Conservation (phyloP, 2,329 filamentous ascomycete species). For the Botryotinia globosa region DNA sequence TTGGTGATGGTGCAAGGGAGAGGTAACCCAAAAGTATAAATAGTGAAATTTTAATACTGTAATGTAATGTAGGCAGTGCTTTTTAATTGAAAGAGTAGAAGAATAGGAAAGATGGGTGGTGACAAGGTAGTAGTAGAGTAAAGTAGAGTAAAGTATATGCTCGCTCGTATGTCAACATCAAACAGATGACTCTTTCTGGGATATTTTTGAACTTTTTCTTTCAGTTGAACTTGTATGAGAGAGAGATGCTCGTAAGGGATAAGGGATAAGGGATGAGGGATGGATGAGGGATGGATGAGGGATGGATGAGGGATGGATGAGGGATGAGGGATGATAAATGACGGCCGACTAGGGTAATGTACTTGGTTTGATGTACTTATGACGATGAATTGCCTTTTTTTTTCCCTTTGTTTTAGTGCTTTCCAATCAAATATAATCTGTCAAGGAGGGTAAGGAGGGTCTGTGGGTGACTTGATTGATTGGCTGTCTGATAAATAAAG, state of each 20-base stretch:
- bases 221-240: background rate
- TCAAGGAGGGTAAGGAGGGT: background rate
- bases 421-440: background rate
- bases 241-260: background rate
- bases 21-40: background rate
- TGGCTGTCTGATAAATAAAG: background rate
- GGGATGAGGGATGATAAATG: background rate
- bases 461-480: background rate
- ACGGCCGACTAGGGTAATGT: background rate
- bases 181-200: background rate
- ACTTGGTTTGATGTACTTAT: background rate
- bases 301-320: background rate
- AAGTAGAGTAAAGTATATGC: too few relatives aligned
- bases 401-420: background rate
- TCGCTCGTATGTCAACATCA: background rate
- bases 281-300: background rate
- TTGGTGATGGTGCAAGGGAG: background rate
- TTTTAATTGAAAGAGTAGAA: background rate
- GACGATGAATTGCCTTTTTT: background rate
- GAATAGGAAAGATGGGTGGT: background rate
- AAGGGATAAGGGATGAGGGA: background rate
- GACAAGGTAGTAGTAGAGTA: too few relatives aligned
- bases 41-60: background rate
- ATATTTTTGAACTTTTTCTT: background rate
- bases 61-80: background rate